These are phyloP conservation scores for Globisporangium parvum DNA, from an alignment of 352 stramenopile genomes.

Conservation along the genomic window DNA sequence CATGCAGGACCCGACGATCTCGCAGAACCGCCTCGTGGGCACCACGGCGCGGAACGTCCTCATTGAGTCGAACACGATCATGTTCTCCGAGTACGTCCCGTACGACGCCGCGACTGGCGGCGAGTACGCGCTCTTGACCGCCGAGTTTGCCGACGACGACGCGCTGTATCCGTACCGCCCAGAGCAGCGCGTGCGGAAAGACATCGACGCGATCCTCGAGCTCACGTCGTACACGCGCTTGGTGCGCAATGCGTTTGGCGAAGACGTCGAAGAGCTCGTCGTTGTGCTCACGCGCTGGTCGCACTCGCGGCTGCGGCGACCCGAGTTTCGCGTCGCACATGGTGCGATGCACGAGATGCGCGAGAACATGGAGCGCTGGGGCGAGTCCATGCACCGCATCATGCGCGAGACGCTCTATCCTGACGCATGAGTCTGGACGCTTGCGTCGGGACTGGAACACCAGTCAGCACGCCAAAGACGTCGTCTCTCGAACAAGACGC, in stretches of 20 bases:
- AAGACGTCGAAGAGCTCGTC: constrained; percentile 19
- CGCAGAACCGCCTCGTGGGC: constrained; percentile 43
- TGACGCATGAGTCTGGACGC: neutral
- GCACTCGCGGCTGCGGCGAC: constrained; percentile 23
- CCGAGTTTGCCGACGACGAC: constrained; percentile 35
- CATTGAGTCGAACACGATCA: constrained; percentile 35
- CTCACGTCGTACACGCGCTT: constrained; percentile 12
- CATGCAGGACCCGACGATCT: constrained; percentile 27
- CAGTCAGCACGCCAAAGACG: too few species aligned
- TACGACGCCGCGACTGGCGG: constrained; percentile 21
- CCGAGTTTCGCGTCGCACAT: constrained; percentile 20
- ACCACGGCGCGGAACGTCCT: constrained; percentile 24
- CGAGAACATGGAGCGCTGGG: constrained; percentile 34
- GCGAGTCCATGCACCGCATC: constrained; percentile 33
- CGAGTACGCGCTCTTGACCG: constrained; percentile 29
- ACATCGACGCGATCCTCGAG: constrained; percentile 28
- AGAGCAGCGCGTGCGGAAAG: constrained; percentile 31
- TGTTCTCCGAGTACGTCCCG: constrained; percentile 27
- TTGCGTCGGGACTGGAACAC: too few species aligned
- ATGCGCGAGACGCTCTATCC: constrained; percentile 25
- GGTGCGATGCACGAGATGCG: constrained; percentile 28
- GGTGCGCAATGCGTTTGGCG: constrained; percentile 14
- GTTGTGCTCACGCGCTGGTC: constrained; percentile 40
- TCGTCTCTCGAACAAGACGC: too few species aligned
- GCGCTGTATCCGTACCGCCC: constrained; percentile 37